These are phyloP conservation scores for Aspergillus ruber DNA, from an alignment of 2,329 filamentous ascomycete genomes.

Conservation along the genomic window DNA sequence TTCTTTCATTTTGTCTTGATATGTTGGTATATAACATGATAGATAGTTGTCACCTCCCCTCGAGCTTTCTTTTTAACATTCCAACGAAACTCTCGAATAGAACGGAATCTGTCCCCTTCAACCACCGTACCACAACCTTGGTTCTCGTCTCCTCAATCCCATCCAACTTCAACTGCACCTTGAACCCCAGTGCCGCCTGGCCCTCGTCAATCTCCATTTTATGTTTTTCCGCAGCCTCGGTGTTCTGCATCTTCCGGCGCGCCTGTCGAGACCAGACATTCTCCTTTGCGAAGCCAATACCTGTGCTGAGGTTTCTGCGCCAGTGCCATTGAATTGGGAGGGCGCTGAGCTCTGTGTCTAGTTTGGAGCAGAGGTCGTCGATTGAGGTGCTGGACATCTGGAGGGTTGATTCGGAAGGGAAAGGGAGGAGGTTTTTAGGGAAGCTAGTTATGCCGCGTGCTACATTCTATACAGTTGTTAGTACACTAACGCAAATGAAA, in stretches of 20 bases:
- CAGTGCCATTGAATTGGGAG: constrained; percentile 63
- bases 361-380: constrained; percentile 26
- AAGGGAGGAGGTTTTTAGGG: constrained; percentile 47
- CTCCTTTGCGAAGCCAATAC: constrained; percentile 54
- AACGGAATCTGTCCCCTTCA: constrained; percentile 65
- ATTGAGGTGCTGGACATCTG: constrained; percentile 21
- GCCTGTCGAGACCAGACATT: constrained; percentile 77
- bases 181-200: constrained; percentile 52
- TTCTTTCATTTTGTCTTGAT: not conserved
- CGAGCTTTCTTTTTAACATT: constrained; percentile 58
- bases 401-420: constrained; percentile 47
- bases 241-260: constrained; percentile 48
- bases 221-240: constrained; percentile 14
- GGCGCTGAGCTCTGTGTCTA: constrained; percentile 45
- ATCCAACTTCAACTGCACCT: constrained; percentile 43
- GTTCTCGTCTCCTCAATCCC: constrained; percentile 36
- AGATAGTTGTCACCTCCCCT: constrained; percentile 14
- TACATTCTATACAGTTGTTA: constrained; percentile 17
- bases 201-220: constrained; percentile 29
- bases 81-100: constrained; percentile 85
- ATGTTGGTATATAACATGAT: not conserved
- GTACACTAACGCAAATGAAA: not conserved
- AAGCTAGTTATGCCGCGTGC: constrained; percentile 39
- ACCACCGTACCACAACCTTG: constrained; percentile 58
- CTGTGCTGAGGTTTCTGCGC: constrained; percentile 48